A percentile compares a stretch with the other conserved stretches of the same genome.
phyloP scores from a whole-genome alignment of 139 green algal genomes.

The Coelastrella sp. region DNA sequence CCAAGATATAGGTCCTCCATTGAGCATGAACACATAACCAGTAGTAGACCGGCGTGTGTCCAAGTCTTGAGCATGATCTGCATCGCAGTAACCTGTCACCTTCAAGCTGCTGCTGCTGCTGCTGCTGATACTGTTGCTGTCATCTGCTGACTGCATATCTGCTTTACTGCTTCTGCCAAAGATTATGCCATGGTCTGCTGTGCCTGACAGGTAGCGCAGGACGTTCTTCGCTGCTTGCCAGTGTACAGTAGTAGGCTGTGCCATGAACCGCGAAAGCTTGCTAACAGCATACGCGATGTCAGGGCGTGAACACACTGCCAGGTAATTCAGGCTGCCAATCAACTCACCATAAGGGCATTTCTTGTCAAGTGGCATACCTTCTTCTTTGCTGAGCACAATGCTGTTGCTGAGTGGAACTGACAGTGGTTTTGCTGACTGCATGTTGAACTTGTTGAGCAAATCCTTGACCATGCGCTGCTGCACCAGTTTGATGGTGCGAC shows the following conservation, averaged over 20 bases:
- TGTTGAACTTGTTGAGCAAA: slow-evolving; percentile 38
- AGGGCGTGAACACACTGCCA: slow-evolving; percentile 51
- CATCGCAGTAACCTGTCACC: slow-evolving; percentile 60
- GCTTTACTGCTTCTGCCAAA: not conserved
- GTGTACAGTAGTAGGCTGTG: slow-evolving; percentile 47
- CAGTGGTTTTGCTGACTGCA: slow-evolving; percentile 35
- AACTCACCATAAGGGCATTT: slow-evolving; percentile 38
- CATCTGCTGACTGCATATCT: not conserved
- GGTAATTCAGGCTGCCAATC: slow-evolving; percentile 52
- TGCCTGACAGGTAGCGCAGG: slow-evolving; percentile 52
- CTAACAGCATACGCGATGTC: slow-evolving; percentile 62
- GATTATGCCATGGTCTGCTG: slow-evolving; percentile 29
- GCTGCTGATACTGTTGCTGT: not conserved
- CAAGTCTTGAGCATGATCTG: slow-evolving; percentile 56
- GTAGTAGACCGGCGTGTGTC: slow-evolving; percentile 55
- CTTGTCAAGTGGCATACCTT: slow-evolving; percentile 28
- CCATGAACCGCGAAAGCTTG: slow-evolving; percentile 56
- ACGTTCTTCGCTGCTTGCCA: slow-evolving; percentile 55
- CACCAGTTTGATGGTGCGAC: slow-evolving; percentile 44
- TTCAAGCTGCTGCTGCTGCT: not conserved
- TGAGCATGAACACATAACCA: slow-evolving; percentile 61
- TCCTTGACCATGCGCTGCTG: slow-evolving; percentile 22
- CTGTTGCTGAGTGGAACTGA: slow-evolving; percentile 19
- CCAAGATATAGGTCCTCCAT: slow-evolving; percentile 61
- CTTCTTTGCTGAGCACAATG: slow-evolving; percentile 16